A percentile compares a stretch with the other conserved stretches of the same genome.
phyloP scores from a whole-genome alignment of 2,329 filamentous ascomycete species.

The Pseudogymnoascus sp. region DNA sequence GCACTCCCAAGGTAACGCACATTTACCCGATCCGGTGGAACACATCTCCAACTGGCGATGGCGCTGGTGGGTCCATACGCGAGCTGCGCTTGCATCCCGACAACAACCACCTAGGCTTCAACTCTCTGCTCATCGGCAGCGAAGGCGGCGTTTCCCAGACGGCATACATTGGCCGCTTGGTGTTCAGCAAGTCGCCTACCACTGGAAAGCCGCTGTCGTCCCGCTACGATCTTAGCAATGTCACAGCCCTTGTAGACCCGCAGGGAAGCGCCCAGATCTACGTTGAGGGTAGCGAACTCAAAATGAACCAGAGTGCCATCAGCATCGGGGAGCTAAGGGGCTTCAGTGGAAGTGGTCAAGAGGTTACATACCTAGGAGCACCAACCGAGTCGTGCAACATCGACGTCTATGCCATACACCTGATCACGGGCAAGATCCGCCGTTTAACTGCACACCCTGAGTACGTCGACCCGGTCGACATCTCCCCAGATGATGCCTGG shows the following conservation, averaged over 20 bases:
- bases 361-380: conserved; percentile 34
- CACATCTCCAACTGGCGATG: conserved; percentile 25
- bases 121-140: conserved; percentile 27
- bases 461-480: conserved; percentile 35
- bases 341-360: conserved; percentile 34
- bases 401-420: conserved; percentile 35
- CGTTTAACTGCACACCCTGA: conserved; percentile 37
- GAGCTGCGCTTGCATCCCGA: conserved; percentile 40
- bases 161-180: conserved; percentile 31
- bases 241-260: conserved; percentile 29
- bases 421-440: conserved; percentile 33
- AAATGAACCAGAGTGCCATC: conserved; percentile 27
- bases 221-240: conserved; percentile 34
- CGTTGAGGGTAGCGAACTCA: conserved; percentile 23
- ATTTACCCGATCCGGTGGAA: conserved; percentile 37
- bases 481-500: conserved; percentile 37
- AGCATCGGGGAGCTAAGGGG: conserved; percentile 37
- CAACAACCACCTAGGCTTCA: conserved; percentile 35
- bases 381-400: conserved; percentile 35
- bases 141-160: conserved; percentile 16
- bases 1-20: conserved; percentile 29
- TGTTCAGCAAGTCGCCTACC: conserved; percentile 32
- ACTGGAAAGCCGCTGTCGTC: conserved; percentile 25
- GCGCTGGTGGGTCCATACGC: conserved; percentile 28
- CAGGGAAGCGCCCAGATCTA: conserved; percentile 18